Evolutionary conservation across 2,329 filamentous ascomycete genomes (phyloP), one percentile per base, ranked within the genome.

Genomic region (Penicillium sp.): DNA sequence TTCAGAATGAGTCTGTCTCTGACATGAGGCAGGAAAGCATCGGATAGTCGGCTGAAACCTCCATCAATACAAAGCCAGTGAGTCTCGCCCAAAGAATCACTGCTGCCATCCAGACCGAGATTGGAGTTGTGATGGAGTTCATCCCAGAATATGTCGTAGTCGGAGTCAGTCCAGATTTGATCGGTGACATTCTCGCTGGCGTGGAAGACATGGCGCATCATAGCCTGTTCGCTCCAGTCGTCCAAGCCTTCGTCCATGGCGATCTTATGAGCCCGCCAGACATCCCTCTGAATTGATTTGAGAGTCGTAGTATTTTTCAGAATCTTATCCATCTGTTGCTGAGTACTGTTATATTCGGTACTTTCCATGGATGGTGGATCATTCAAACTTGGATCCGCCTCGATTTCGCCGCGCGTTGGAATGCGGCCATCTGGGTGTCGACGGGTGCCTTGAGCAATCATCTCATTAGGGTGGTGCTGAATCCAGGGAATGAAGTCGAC

Each of bases 181-280:
- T 75, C 74, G 0, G 73, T 74, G 8, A 70, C 64, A 39, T 76
- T 75, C 8, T 68, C 60, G 32, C 68, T 68, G 0, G 69, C 64
- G 13, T 64, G 59, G 12, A 76, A 64, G 2, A 68, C 62, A 27
- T 74, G 57, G 4, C 70, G 69, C 41, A 66, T 63, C 53, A 61
- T 59, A 7, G 56, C 60, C 37, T 61, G 59, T 36, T 65, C 61
- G 27, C 58, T 62, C 61, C 61, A 66, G 52, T 64, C 62, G 33
- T 63, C 60, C 4, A 64, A 50, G 15, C 61, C 61, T 15, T 60
- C 44, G 13, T 65, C 60, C 58, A 65, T 61, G 3, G 60, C 62
- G 1, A 44, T 32, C 24, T 52, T 56, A 37, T 65, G 62, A 12
- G 54, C 56, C 10, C 50, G 50, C 56, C 59, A 64, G n/a, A 63